These are phyloP conservation scores for Aspergillus sp. DNA, from an alignment of 2,329 filamentous ascomycete species.

Conservation along the genomic window DNA sequence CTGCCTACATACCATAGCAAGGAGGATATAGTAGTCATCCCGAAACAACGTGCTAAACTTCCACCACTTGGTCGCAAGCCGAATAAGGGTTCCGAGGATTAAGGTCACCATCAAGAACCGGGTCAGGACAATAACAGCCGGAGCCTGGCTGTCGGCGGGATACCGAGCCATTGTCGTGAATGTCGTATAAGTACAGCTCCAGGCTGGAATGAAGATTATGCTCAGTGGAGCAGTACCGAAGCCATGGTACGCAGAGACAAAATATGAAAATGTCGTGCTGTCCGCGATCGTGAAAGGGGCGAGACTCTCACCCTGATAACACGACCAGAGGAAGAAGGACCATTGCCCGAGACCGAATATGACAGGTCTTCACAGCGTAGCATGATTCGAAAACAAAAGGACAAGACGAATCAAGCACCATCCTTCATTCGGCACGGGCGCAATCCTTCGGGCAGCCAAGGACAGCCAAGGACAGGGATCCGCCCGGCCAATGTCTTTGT, in stretches of 20 bases:
- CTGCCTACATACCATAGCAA: not conserved
- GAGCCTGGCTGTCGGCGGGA: slow-evolving; percentile 25
- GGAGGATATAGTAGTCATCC: not conserved
- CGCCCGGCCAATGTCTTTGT: not conserved
- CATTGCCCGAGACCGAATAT: not conserved
- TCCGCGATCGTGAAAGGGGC: not conserved
- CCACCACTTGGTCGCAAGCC: not conserved
- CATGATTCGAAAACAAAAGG: not conserved
- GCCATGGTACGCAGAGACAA: not conserved
- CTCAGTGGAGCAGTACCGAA: no score
- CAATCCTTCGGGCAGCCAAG: not conserved
- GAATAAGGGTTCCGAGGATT: not conserved
- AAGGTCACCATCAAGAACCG: slow-evolving; percentile 27
- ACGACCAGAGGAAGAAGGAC: not conserved
- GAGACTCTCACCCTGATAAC: not conserved
- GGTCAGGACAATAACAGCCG: slow-evolving; percentile 28
- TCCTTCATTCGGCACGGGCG: not conserved
- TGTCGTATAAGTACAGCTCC: no score
- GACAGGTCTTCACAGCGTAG: not conserved
- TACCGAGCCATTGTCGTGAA: slow-evolving; percentile 25
- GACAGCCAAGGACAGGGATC: not conserved
- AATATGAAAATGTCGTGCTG: not conserved
- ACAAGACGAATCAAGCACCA: not conserved
- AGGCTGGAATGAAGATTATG: no score
- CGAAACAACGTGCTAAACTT: not conserved